phyloP scores from a whole-genome alignment of 2,329 filamentous ascomycete species.

The Hypoxylon sp. region DNA sequence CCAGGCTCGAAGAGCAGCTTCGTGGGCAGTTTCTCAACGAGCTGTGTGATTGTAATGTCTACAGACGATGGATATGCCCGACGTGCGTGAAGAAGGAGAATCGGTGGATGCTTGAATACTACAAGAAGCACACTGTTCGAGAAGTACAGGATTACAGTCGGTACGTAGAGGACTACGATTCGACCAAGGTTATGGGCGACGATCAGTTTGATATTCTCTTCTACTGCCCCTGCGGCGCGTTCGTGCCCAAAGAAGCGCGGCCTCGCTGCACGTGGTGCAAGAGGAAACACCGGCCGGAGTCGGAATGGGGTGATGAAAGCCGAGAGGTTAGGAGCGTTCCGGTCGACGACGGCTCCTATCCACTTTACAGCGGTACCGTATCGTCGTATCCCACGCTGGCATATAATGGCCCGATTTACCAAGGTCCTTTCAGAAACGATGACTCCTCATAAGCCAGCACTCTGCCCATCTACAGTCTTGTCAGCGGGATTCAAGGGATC shows the following conservation, averaged over 20 bases:
- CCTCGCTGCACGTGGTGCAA: too few relatives aligned
- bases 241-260: too few relatives aligned
- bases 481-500: too few relatives aligned
- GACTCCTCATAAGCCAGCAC: background rate
- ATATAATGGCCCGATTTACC: conserved; percentile 7
- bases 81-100: conserved; percentile 4
- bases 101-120: conserved; percentile 2
- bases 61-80: conserved; percentile 8
- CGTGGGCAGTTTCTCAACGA: conserved; percentile 14
- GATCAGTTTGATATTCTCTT: background rate
- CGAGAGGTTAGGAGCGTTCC: too few relatives aligned
- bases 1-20: conserved; percentile 6
- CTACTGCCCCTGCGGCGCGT: too few relatives aligned
- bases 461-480: background rate
- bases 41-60: conserved; percentile 12
- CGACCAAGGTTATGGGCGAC: conserved; percentile 5
- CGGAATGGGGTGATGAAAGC: too few relatives aligned
- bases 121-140: conserved; percentile 5
- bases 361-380: too few relatives aligned
- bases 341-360: too few relatives aligned
- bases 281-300: too few relatives aligned
- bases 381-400: conserved; percentile 1
- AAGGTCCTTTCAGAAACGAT: background rate
- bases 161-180: background rate
- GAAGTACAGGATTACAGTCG: background rate